Conservation (phyloP, 257 asterid species). For the Solanum pennellii region DNA sequence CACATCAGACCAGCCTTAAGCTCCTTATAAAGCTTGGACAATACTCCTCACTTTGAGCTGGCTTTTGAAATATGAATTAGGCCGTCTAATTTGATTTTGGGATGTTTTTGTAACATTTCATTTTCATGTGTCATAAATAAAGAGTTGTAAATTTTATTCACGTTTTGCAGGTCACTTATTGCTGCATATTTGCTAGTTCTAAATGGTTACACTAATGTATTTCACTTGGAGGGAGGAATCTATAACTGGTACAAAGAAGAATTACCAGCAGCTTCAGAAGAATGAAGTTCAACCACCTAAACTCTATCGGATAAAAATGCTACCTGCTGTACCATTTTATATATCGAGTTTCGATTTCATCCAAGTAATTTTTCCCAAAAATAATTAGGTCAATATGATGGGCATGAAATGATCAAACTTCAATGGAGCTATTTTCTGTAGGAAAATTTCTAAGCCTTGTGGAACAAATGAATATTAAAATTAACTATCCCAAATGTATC, state of each 20-base stretch:
- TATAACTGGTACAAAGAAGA: conserved; percentile 67
- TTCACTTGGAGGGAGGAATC: conserved; percentile 83
- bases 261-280: conserved; percentile 66
- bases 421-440: neutral
- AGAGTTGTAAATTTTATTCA: neutral
- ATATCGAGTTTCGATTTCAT: neutral
- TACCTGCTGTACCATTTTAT: neutral
- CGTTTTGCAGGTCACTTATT: conserved; percentile 72
- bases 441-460: neutral
- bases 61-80: too few species aligned
- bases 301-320: neutral
- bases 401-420: neutral
- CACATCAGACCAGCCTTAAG: neutral
- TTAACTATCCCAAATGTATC: neutral
- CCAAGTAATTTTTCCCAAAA: too few species aligned
- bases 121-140: neutral
- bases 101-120: neutral
- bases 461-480: neutral
- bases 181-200: conserved; percentile 94
- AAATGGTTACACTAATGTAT: conserved; percentile 71
- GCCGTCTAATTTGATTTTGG: neutral
- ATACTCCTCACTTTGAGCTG: neutral
- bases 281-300: conserved; percentile 18
- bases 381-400: neutral
- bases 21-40: neutral